phyloP scores from a whole-genome alignment of 768 basidiomycete genomes.

The Exidia glandulosa region DNA sequence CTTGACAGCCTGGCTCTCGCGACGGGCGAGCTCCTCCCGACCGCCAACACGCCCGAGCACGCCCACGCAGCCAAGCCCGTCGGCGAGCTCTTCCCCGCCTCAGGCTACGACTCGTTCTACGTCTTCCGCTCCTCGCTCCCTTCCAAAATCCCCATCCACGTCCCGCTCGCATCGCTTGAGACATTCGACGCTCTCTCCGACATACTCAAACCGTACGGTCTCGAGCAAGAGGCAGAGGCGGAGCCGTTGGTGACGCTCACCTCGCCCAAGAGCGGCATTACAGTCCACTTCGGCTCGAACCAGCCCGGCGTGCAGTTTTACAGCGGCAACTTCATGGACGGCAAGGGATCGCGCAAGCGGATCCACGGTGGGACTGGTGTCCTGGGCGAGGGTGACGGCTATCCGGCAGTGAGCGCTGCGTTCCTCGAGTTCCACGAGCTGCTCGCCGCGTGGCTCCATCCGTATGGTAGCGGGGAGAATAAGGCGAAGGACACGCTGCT shows the following conservation, averaged over 20 bases:
- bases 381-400: constrained; percentile 43
- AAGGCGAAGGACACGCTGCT: constrained; percentile 54
- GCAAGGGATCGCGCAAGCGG: constrained; percentile 48
- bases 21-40: constrained; percentile 39
- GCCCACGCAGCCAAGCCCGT: constrained; percentile 40
- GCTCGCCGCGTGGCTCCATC: constrained; percentile 54
- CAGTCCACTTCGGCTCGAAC: constrained; percentile 53
- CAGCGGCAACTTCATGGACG: constrained; percentile 42
- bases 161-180: constrained; percentile 32
- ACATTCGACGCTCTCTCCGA: constrained; percentile 37
- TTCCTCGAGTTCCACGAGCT: constrained; percentile 65
- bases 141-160: constrained; percentile 34
- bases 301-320: constrained; percentile 72
- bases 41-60: constrained; percentile 37
- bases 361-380: constrained; percentile 67
- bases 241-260: constrained; percentile 42
- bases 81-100: constrained; percentile 43
- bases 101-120: constrained; percentile 64
- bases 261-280: constrained; percentile 48
- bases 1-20: constrained; percentile 39
- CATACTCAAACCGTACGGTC: constrained; percentile 19
- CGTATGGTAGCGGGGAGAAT: constrained; percentile 32
- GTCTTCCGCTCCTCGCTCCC: constrained; percentile 27
- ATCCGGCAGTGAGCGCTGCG: constrained; percentile 50
- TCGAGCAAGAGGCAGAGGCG: constrained; percentile 14